Base-by-base conservation (phyloP, 768 basidiomycete species). In the Grammothele lineata region DNA sequence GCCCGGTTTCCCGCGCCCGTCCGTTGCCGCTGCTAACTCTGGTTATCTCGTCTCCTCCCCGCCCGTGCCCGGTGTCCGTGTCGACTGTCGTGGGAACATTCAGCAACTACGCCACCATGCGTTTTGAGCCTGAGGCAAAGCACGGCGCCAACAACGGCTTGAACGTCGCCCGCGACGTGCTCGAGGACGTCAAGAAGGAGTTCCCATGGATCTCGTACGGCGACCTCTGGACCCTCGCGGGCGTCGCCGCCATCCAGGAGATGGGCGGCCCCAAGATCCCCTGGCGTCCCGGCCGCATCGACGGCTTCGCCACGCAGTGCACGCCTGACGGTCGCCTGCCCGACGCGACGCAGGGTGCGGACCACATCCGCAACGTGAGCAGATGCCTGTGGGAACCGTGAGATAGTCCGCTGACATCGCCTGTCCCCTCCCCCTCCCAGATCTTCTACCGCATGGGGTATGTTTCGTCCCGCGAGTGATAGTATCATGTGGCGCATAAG, bases 51-150 rank as follows among this genome's bases (percentile, higher is more conserved):
- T 42, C 37, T 18, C 43, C 38, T 25, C 22, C 33, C 40, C 32
- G 50, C 42, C 50, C 34, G 56, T 54, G 42, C 33, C 22, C 22
- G 30, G 8, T 52, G 9, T 32, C 19, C 35, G 34, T 37, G 55
- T 17, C 3, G 6, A 8, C 22, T n/a, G 18, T 26, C 23, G 21
- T 44, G 21, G 38, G 37, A 22, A 35, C 25, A n/a, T 44, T 15
- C 62, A 87, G 90, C 75, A 97, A 99, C 77, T 93, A 91, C 56
- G 95, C 96, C 2, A 97, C 95, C 19, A 99, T 99, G 95, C 87
- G 95, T 46, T 99, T 97, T 68, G 79, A 82, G 44, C 89, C 95
- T 33, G 95, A 98, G 64, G 62, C 92, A 10, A 62, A 75, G 23
- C 92, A 98, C 62, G 80, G 72, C 27, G 92, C 91, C 40, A 95